These are phyloP conservation scores for Geotrichum histeridarum DNA, from an alignment of 1,139 yeast genomes.

Conservation along the genomic window DNA sequence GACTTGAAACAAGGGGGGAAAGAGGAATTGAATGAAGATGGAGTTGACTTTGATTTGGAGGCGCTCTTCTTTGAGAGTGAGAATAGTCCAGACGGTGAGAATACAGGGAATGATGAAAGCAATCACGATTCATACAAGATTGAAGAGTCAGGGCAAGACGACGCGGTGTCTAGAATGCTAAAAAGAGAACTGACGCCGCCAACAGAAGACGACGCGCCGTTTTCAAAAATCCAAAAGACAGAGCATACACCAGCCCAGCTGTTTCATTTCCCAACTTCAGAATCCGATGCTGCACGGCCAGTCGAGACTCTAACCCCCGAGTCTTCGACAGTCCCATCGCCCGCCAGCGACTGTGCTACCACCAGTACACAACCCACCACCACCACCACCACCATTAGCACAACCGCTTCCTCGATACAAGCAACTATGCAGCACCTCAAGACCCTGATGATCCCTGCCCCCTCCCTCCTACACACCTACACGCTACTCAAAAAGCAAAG, in stretches of 20 bases:
- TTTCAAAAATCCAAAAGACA: neutral
- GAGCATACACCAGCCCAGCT: neutral
- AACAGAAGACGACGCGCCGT: neutral
- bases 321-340: constrained; percentile 11
- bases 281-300: neutral
- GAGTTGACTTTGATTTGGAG: constrained; percentile 13
- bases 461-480: constrained; percentile 16
- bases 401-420: neutral
- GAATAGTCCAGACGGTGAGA: neutral
- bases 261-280: constrained; percentile 1
- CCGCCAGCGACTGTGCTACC: neutral
- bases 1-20: neutral
- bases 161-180: neutral
- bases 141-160: too few relatives aligned
- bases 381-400: too few relatives aligned
- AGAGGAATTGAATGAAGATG: neutral
- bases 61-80: constrained; percentile 12
- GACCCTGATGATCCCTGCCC: constrained; percentile 13
- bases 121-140: too few relatives aligned
- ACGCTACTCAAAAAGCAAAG: constrained; percentile 12
- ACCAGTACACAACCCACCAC: neutral
- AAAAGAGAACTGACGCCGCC: constrained; percentile 5
- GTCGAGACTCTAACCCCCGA: constrained; percentile 14
- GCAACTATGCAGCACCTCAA: constrained; percentile 5
- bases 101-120: too few relatives aligned